Evolutionary conservation across 2,329 filamentous ascomycete genomes (phyloP).

Genomic region (Chaetomiaceae sp.): DNA sequence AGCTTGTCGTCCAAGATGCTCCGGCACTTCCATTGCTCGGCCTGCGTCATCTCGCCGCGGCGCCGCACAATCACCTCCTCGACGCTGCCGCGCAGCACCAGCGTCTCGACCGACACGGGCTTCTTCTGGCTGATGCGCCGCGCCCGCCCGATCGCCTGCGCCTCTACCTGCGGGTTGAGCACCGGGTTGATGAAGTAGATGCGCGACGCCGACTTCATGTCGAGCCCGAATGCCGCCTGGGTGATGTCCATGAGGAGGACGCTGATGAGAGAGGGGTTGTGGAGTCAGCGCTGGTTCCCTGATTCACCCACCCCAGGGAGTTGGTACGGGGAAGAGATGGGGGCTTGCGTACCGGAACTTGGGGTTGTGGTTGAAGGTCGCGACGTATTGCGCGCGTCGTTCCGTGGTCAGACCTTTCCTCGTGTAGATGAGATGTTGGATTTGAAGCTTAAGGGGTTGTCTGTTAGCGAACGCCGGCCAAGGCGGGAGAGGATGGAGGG

Average conservation of each 20-base stretch:
- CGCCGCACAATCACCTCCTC: constrained; percentile 79
- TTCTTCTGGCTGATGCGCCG: constrained; percentile 80
- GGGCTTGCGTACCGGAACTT: constrained; percentile 49
- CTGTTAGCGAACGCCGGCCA: constrained; percentile 14
- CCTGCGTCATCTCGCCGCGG: constrained; percentile 67
- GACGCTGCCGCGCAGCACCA: constrained; percentile 73
- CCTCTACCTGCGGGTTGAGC: constrained; percentile 77
- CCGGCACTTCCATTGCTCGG: constrained; percentile 52
- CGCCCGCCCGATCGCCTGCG: constrained; percentile 85
- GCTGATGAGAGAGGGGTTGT: constrained; percentile 31
- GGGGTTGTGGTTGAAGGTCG: constrained; percentile 66
- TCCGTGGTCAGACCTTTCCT: constrained; percentile 55
- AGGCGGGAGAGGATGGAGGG: not conserved
- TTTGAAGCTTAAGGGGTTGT: constrained; percentile 43
- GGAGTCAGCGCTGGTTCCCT: not conserved
- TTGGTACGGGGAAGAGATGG: not conserved
- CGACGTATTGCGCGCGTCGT: constrained; percentile 68
- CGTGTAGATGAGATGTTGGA: constrained; percentile 63
- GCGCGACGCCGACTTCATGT: constrained; percentile 75
- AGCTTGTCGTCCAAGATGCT: constrained; percentile 53
- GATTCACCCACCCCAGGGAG: no score
- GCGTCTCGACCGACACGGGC: constrained; percentile 77
- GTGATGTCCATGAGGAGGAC: constrained; percentile 89
- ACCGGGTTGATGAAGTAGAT: constrained; percentile 89
- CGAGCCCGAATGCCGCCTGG: constrained; percentile 82